Conservation (phyloP, 2,329 filamentous ascomycete species). For the Arachnomyces sp. region DNA sequence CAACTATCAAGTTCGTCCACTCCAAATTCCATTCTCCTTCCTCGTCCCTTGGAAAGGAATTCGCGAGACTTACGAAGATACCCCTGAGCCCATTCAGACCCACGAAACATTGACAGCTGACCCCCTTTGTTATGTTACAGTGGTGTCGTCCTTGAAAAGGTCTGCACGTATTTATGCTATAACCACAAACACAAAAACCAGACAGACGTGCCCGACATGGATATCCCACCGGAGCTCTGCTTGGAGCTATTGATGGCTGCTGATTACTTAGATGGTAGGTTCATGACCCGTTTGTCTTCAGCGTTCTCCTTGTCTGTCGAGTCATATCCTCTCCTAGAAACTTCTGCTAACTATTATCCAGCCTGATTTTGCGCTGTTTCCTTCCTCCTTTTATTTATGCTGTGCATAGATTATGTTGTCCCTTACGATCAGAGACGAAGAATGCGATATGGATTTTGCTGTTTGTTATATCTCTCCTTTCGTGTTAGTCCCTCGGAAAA, state of each 20-base stretch:
- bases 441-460: too few species aligned
- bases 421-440: too few species aligned
- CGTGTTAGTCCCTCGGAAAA: too few species aligned
- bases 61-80: neutral
- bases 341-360: constrained; percentile 27
- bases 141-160: constrained; percentile 56
- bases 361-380: constrained; percentile 14
- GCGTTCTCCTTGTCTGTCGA: neutral
- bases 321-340: neutral
- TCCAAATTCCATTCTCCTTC: neutral
- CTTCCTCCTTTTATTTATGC: neutral
- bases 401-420: neutral
- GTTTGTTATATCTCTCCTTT: too few species aligned
- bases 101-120: constrained; percentile 2
- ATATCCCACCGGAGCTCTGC: constrained; percentile 57
- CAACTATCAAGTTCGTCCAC: constrained; percentile 49
- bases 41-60: too few species aligned
- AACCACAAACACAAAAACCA: constrained; percentile 55
- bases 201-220: constrained; percentile 57
- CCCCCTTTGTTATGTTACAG: constrained; percentile 25
- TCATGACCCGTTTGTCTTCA: neutral
- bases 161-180: constrained; percentile 64
- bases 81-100: neutral
- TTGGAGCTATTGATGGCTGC: constrained; percentile 59
- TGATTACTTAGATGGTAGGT: constrained; percentile 51